A percentile compares a stretch with the other conserved stretches of the same genome.
Evolutionary conservation across 768 basidiomycete species (phyloP).

Genomic region (Mycena chlorophos): DNA sequence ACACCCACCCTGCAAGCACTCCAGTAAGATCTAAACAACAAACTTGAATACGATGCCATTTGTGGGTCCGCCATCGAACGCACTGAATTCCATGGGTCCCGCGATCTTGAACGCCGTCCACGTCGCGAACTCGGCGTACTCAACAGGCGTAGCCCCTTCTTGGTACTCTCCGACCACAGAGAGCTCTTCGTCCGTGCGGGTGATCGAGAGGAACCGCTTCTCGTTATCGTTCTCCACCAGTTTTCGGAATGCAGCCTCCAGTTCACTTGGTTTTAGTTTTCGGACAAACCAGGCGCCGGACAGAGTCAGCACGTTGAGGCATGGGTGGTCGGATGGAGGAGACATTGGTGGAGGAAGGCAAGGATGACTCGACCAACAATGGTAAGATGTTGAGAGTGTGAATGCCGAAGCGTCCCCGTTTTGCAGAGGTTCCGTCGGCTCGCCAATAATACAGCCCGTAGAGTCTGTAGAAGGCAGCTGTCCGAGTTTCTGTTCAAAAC

Average conservation of each 20-base stretch:
- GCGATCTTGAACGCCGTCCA: slow-evolving; percentile 65
- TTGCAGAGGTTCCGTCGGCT: no score
- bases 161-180: slow-evolving; percentile 55
- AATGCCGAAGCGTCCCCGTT: no score
- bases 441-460: no score
- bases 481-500: no score
- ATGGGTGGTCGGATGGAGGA: slow-evolving; percentile 46
- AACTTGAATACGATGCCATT: background rate
- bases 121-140: slow-evolving; percentile 37
- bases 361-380: no score
- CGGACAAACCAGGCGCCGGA: slow-evolving; percentile 46
- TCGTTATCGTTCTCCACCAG: slow-evolving; percentile 32
- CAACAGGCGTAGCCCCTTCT: slow-evolving; percentile 36
- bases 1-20: slow-evolving; percentile 53
- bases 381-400: no score
- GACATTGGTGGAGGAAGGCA: no score
- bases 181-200: slow-evolving; percentile 59
- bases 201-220: slow-evolving; percentile 51
- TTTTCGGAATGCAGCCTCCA: slow-evolving; percentile 37
- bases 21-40: slow-evolving; percentile 53
- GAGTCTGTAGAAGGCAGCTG: no score
- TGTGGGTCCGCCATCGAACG: slow-evolving; percentile 12
- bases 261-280: slow-evolving; percentile 34
- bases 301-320: slow-evolving; percentile 50
- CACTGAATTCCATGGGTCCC: slow-evolving; percentile 69